Conservation (phyloP, 441 rosid species). For the Pelargonium fulgidum region DNA sequence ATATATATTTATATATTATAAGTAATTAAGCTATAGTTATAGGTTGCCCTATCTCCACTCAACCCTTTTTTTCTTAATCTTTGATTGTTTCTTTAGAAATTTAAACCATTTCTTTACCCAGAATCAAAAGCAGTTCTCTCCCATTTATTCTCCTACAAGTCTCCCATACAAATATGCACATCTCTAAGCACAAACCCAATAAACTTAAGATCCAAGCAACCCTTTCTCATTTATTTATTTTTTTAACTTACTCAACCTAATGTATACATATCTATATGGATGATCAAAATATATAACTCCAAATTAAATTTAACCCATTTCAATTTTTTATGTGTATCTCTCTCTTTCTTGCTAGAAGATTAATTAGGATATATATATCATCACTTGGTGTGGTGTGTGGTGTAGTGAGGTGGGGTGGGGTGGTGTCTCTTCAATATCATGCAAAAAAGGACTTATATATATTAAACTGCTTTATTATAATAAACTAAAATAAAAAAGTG, state of each 20-base stretch:
- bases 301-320: too few species aligned
- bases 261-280: neutral
- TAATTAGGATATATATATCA: neutral
- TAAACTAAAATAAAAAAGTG: conserved; percentile 25
- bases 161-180: conserved; percentile 21
- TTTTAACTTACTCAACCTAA: neutral
- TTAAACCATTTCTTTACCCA: conserved; percentile 17
- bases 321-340: too few species aligned
- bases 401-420: neutral
- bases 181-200: neutral
- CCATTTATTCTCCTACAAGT: conserved; percentile 43
- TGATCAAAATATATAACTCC: neutral
- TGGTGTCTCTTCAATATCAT: neutral
- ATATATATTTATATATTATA: too few species aligned
- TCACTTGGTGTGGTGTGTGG: neutral
- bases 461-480: too few species aligned
- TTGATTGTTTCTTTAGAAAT: conserved; percentile 15
- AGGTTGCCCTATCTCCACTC: conserved; percentile 62
- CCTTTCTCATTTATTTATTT: conserved; percentile 12
- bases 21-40: conserved; percentile 3
- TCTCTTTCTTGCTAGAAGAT: neutral
- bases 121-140: conserved; percentile 23
- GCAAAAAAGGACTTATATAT: conserved; percentile 12
- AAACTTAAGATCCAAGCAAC: conserved; percentile 65
- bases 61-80: conserved; percentile 24